A percentile compares a stretch with the other conserved stretches of the same genome.
phyloP scores from a whole-genome alignment of 495 filamentous ascomycete species.

The Podospora didyma region DNA sequence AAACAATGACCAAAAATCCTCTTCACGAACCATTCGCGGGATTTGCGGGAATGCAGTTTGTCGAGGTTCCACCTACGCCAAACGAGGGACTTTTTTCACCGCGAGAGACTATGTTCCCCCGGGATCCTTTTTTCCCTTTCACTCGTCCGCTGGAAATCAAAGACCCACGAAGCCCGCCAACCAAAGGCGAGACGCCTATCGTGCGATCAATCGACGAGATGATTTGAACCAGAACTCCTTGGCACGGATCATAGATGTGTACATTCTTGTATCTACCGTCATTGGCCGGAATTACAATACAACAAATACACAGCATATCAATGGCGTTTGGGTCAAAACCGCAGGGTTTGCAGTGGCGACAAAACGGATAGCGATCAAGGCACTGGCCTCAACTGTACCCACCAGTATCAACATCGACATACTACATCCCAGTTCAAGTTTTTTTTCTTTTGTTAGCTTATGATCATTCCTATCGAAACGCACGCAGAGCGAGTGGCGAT shows the following conservation, averaged over 20 bases:
- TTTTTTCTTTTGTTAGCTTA: constrained; percentile 1
- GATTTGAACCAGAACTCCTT: constrained; percentile 10
- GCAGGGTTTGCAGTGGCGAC: too few relatives aligned
- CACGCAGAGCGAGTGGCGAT: not conserved
- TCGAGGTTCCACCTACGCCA: constrained; percentile 45
- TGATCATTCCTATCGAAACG: not conserved
- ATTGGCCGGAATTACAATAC: not conserved
- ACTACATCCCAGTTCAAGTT: not conserved
- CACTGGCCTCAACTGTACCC: too few relatives aligned
- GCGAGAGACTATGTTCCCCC: constrained; percentile 44
- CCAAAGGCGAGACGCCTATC: constrained; percentile 62
- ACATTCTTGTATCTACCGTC: not conserved
- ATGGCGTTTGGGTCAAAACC: not conserved
- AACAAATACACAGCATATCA: constrained; percentile 2
- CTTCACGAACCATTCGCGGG: constrained; percentile 36
- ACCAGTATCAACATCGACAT: too few relatives aligned
- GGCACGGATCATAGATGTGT: constrained; percentile 15
- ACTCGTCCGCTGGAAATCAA: constrained; percentile 38
- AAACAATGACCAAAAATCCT: constrained; percentile 53
- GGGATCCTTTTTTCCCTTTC: constrained; percentile 46
- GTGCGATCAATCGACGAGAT: constrained; percentile 60
- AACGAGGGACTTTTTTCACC: constrained; percentile 47
- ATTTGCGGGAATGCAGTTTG: constrained; percentile 39
- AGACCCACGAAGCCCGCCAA: constrained; percentile 63
- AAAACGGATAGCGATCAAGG: too few relatives aligned